Evolutionary conservation across 2,329 filamentous ascomycete genomes (phyloP), one percentile per base, ranked within the genome.

Genomic region (Bertia moriformis): DNA sequence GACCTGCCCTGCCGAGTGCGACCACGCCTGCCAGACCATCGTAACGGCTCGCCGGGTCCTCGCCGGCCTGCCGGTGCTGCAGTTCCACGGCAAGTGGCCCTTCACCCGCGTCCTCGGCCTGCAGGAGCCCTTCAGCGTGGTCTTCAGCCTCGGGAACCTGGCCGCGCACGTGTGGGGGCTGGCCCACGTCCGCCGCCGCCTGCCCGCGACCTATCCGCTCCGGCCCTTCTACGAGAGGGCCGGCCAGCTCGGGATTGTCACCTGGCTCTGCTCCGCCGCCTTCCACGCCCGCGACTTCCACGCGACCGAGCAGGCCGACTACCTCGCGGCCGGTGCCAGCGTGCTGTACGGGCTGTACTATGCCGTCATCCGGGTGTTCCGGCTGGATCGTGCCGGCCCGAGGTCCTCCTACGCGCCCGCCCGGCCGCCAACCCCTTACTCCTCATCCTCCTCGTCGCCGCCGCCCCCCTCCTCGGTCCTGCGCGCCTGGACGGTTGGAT

Each of bases 61-160:
- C 18, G 65, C 71, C 45, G 71, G 75, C 43, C 72, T 75, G 19
- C 71, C 78, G 10, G 60, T 95, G 38, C 79, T 89, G 41, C 91
- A 98, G 62, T 98, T 88, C 67, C 87, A 98, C 64, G 91, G 91
- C 20, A 98, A 98, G 71, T 98, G 91, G 91, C 91, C 91, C 29
- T 98, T 98, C 63, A 69, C 79, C 58, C 83, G 91, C 47, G 71
- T 95, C 52, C 61, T 93, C 40, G 91, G 91, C 57, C 82, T 94
- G 66, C 91, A 98, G 63, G 91, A 98, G 63, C 87, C 89, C 42
- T 86, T 88, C 57, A 87, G 80, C 38, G 89, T 96, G 48, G 66
- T 95, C 53, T 98, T 95, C 69, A 93, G 84, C 46, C 68, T 94
- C 39, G 73, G 93, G 53, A 98, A 98, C 67, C 80, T 91, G 52